Evolutionary conservation across 257 asterid species (phyloP).

Genomic region (Rhazya stricta): DNA sequence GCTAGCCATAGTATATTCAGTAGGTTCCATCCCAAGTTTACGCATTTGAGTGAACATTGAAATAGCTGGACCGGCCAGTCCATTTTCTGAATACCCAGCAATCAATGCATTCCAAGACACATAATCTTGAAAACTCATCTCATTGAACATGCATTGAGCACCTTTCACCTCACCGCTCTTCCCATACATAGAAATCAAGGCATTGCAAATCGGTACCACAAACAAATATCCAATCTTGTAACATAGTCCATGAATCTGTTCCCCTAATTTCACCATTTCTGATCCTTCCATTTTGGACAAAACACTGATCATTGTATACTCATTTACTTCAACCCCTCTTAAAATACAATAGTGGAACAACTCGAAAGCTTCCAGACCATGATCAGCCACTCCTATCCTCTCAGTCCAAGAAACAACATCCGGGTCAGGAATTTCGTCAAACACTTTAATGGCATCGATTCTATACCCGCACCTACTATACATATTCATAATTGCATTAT

Average conservation of each 20-base stretch:
- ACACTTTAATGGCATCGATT: slow-evolving; percentile 16
- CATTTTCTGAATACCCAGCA: slow-evolving; percentile 18
- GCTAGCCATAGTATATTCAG: slow-evolving; percentile 17
- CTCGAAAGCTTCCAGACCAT: slow-evolving; percentile 18
- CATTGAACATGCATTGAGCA: slow-evolving; percentile 16
- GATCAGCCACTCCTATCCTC: slow-evolving; percentile 17
- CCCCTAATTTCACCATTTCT: slow-evolving; percentile 4
- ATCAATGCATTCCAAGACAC: slow-evolving; percentile 25
- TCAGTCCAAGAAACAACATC: slow-evolving; percentile 24
- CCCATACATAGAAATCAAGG: slow-evolving; percentile 26
- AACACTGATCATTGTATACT: slow-evolving; percentile 12
- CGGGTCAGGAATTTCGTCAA: slow-evolving; percentile 22
- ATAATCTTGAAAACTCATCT: slow-evolving; percentile 10
- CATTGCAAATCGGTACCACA: slow-evolving; percentile 15
- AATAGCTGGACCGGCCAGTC: background rate
- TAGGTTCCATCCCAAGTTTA: slow-evolving; percentile 12
- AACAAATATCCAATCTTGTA: slow-evolving; percentile 9
- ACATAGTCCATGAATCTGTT: slow-evolving; percentile 15
- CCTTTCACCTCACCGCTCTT: slow-evolving; percentile 6
- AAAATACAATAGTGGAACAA: slow-evolving; percentile 11
- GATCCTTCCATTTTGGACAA: slow-evolving; percentile 11
- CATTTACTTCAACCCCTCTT: slow-evolving; percentile 16
- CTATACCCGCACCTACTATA: slow-evolving; percentile 16
- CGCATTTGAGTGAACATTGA: slow-evolving; percentile 18
- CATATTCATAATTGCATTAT: slow-evolving; percentile 22